phyloP scores from a whole-genome alignment of 306 rosid species.

The Morella rubra region DNA sequence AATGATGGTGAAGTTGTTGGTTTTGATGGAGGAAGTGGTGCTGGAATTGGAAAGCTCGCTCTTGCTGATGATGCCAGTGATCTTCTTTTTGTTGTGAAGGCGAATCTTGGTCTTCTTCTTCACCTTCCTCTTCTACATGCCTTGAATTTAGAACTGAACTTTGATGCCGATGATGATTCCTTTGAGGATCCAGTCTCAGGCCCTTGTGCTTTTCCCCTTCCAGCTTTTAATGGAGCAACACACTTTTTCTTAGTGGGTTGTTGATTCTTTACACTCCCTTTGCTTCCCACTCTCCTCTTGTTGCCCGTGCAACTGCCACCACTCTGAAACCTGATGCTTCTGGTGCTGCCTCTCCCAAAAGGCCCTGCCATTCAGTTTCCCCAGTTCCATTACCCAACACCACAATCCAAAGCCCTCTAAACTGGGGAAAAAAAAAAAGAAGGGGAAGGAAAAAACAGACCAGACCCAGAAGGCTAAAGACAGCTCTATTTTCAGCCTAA shows the following conservation, averaged over 20 bases:
- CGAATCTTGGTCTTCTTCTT: conserved; percentile 28
- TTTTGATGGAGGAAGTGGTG: conserved; percentile 28
- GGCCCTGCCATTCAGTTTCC: conserved; percentile 63
- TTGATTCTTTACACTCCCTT: conserved; percentile 24
- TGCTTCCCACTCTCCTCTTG: conserved; percentile 27
- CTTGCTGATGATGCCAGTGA: conserved; percentile 1
- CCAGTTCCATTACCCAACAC: conserved; percentile 57
- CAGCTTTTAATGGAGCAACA: conserved; percentile 53
- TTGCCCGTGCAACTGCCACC: conserved; percentile 42
- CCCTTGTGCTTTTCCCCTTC: conserved; percentile 54
- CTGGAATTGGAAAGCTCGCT: conserved; percentile 30
- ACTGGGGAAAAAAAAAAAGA: neutral
- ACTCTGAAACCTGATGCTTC: conserved; percentile 38
- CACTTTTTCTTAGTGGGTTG: conserved; percentile 25
- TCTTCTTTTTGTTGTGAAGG: conserved; percentile 26
- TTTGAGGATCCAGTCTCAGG: conserved; percentile 88
- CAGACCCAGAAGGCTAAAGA: conserved; percentile 25
- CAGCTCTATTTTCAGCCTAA: conserved; percentile 43
- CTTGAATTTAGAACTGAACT: conserved; percentile 30
- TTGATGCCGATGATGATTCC: conserved; percentile 34
- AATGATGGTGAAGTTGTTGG: conserved; percentile 23
- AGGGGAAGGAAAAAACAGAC: conserved; percentile 3
- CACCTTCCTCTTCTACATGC: conserved; percentile 33
- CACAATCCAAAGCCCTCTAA: conserved; percentile 13
- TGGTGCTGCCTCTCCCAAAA: conserved; percentile 45